phyloP scores from a whole-genome alignment of 2,329 filamentous ascomycete species.

The Ascochyta fabae region DNA sequence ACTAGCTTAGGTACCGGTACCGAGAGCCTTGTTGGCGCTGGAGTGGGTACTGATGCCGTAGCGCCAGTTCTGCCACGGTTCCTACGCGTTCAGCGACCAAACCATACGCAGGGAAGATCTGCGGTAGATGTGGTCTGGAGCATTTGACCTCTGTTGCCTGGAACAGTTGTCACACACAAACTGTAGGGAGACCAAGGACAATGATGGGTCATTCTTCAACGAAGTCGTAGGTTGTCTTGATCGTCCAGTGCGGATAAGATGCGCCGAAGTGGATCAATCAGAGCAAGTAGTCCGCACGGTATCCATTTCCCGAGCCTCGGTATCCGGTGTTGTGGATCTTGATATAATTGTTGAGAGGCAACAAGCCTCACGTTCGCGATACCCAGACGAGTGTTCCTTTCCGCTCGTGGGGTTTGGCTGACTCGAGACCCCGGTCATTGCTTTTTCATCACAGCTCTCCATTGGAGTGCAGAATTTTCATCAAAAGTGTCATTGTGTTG shows the following conservation, averaged over 20 bases:
- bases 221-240: not conserved
- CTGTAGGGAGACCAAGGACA: not conserved
- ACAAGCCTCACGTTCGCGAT: not conserved
- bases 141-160: slow-evolving; percentile 15
- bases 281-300: not conserved
- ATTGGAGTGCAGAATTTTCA: not conserved
- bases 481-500: not conserved
- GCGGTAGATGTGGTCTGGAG: slow-evolving; percentile 7
- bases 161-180: slow-evolving; percentile 11
- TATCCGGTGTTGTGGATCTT: slow-evolving; percentile 2
- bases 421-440: not conserved
- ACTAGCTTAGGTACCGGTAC: not conserved
- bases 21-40: not conserved
- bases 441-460: not conserved
- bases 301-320: slow-evolving; percentile 9
- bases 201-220: slow-evolving; percentile 3
- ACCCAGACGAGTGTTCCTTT: not conserved
- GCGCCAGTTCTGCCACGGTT: slow-evolving; percentile 3
- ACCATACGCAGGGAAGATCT: slow-evolving; percentile 7
- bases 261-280: slow-evolving; percentile 2
- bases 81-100: not conserved
- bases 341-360: slow-evolving; percentile 10
- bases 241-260: not conserved
- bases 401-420: not conserved
- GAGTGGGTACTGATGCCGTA: slow-evolving; percentile 7